These are phyloP conservation scores for Candida neerlandica DNA, from an alignment of 1,139 yeast species.

Conservation along the genomic window DNA sequence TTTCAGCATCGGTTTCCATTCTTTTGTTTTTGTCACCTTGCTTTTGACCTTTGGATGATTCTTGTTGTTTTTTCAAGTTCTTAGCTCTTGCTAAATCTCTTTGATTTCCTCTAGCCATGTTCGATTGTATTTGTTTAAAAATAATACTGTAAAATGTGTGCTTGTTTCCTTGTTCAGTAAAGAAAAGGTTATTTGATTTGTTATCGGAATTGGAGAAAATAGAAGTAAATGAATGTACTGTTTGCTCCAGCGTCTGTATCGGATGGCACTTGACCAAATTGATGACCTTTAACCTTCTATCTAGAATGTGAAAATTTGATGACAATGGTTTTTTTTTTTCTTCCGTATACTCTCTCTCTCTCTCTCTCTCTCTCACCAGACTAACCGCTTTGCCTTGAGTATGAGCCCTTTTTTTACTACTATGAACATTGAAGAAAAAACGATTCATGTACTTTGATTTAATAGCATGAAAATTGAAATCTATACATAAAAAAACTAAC, in stretches of 20 bases:
- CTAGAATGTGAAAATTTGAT: conserved; percentile 1
- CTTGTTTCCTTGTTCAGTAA: conserved; percentile 3
- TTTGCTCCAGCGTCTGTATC: neutral
- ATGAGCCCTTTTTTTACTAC: too few relatives aligned
- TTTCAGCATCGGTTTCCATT: conserved; percentile 85
- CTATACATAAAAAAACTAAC: neutral
- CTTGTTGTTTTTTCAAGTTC: conserved; percentile 77
- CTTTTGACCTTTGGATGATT: conserved; percentile 61
- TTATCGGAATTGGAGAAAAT: neutral
- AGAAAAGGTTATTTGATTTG: neutral
- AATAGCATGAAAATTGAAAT: neutral
- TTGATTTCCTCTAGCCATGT: conserved; percentile 95
- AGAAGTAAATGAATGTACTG: neutral
- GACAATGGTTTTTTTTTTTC: neutral
- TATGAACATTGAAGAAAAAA: too few relatives aligned
- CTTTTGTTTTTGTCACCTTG: conserved; percentile 85
- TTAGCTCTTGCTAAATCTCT: conserved; percentile 92
- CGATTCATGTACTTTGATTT: too few relatives aligned
- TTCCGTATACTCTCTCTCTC: neutral
- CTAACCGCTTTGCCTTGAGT: neutral
- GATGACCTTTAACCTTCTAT: too few relatives aligned
- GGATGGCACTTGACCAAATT: neutral
- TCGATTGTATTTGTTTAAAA: neutral
- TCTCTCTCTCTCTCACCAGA: neutral
- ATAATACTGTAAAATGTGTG: too few relatives aligned